These are phyloP conservation scores for Zelonia costaricensis DNA, from an alignment of 208 protist species.

Conservation along the genomic window DNA sequence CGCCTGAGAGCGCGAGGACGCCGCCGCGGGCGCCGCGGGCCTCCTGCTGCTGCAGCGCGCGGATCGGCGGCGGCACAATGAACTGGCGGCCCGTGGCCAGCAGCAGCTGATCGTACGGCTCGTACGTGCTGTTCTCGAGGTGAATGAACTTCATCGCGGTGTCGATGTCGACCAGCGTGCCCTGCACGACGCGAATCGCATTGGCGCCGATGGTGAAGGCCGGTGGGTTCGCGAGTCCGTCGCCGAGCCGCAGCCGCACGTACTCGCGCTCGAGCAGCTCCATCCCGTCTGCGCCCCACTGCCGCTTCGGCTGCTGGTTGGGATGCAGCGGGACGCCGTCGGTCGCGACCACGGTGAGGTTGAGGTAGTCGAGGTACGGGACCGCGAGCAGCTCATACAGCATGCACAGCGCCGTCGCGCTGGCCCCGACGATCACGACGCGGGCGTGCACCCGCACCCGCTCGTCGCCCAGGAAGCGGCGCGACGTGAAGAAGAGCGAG, in stretches of 20 bases:
- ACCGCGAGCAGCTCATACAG: conserved; percentile 77
- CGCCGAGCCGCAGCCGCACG: conserved; percentile 43
- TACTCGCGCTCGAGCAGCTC: conserved; percentile 85
- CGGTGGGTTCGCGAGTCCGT: conserved; percentile 9
- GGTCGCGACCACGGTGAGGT: conserved; percentile 86
- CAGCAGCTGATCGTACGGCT: conserved; percentile 92
- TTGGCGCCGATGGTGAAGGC: conserved; percentile 22
- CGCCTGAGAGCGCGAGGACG: conserved; percentile 61
- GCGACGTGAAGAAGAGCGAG: conserved; percentile 76
- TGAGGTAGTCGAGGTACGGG: conserved; percentile 84
- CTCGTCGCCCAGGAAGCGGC: conserved; percentile 73
- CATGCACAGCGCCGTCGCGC: conserved; percentile 73
- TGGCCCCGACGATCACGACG: conserved; percentile 86
- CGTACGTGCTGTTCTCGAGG: conserved; percentile 82
- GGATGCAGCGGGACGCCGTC: conserved; percentile 83
- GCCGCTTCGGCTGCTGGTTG: conserved; percentile 43
- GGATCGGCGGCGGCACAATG: conserved; percentile 65
- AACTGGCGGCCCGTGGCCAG: conserved; percentile 89
- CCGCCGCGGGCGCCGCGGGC: conserved; percentile 41
- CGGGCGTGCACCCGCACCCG: conserved; percentile 79
- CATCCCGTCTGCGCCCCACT: conserved; percentile 77
- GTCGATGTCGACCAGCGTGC: conserved; percentile 88
- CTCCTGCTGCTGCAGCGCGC: conserved; percentile 64
- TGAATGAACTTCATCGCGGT: conserved; percentile 75
- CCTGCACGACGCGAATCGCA: conserved; percentile 68